Evolutionary conservation across 331 rosid species (phyloP).

Genomic region (Prunus yedoensis): DNA sequence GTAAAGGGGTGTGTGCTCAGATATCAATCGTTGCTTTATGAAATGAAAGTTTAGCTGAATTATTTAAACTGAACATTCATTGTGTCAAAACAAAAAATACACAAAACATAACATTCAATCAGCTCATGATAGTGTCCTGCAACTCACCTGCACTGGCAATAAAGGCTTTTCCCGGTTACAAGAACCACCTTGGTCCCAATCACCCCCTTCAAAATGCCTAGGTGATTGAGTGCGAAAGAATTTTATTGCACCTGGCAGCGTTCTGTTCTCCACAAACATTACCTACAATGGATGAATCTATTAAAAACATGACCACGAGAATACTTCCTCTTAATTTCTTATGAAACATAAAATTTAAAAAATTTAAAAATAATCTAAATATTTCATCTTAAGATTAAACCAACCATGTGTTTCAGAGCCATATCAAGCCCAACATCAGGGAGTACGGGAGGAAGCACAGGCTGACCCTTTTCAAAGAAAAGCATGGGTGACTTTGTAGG

Average conservation of each 20-base stretch:
- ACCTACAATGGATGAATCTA: slow-evolving; percentile 38
- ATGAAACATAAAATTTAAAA: not conserved
- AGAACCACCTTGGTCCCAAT: slow-evolving; percentile 91
- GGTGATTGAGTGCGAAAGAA: slow-evolving; percentile 91
- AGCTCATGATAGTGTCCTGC: not conserved
- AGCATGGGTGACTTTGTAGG: slow-evolving; percentile 89
- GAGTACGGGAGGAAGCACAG: slow-evolving; percentile 70
- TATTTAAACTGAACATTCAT: not conserved
- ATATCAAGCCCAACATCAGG: slow-evolving; percentile 74
- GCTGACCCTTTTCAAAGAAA: slow-evolving; percentile 73
- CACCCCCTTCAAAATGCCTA: slow-evolving; percentile 94
- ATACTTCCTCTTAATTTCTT: not conserved
- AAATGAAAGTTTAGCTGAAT: not conserved
- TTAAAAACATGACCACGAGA: not conserved
- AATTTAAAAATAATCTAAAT: not conserved
- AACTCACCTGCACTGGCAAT: slow-evolving; percentile 51
- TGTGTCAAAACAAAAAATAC: not conserved
- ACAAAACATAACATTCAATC: not conserved
- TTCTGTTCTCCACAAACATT: slow-evolving; percentile 42
- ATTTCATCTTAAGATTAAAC: not conserved
- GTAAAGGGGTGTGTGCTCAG: not conserved
- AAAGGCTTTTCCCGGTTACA: slow-evolving; percentile 68
- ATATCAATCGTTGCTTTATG: not conserved
- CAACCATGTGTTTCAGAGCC: slow-evolving; percentile 84
- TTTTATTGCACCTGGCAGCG: slow-evolving; percentile 47